A percentile compares a stretch with the other conserved stretches of the same genome.
Conservation (phyloP, 176 grass and related monocot species). For the Oryza meridionalis region DNA sequence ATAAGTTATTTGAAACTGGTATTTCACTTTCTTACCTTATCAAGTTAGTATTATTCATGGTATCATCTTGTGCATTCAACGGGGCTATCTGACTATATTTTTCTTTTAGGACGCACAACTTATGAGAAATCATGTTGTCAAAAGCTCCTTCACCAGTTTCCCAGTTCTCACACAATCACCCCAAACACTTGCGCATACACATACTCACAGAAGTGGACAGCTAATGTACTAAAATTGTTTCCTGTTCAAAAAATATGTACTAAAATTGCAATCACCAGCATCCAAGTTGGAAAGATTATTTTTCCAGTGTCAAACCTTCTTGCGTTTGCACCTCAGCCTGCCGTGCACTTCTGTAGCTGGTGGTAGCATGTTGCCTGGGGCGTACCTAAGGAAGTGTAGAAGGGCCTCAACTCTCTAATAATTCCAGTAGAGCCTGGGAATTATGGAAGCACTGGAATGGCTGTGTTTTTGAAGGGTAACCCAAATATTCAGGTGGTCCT, state of each 20-base stretch:
- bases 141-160: not conserved
- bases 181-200: not conserved
- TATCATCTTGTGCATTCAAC: constrained; percentile 10
- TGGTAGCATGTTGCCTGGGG: too few relatives aligned
- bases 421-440: too few relatives aligned
- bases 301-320: not conserved
- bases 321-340: too few relatives aligned
- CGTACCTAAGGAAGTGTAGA: too few relatives aligned
- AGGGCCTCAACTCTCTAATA: too few relatives aligned
- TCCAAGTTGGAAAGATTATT: not conserved
- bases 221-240: not conserved
- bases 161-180: not conserved
- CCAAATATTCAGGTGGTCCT: too few relatives aligned
- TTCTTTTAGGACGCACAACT: not conserved
- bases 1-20: not conserved
- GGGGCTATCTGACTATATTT: not conserved
- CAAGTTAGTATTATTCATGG: not conserved
- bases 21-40: constrained; percentile 9
- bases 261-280: not conserved
- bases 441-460: too few relatives aligned
- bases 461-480: too few relatives aligned
- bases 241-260: not conserved
- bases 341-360: too few relatives aligned
- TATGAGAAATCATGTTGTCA: constrained; percentile 28
- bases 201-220: not conserved